A percentile compares a stretch with the other conserved stretches of the same genome.
These are phyloP conservation scores for Ricinus communis DNA, from an alignment of 345 rosid genomes.

Conservation along the genomic window DNA sequence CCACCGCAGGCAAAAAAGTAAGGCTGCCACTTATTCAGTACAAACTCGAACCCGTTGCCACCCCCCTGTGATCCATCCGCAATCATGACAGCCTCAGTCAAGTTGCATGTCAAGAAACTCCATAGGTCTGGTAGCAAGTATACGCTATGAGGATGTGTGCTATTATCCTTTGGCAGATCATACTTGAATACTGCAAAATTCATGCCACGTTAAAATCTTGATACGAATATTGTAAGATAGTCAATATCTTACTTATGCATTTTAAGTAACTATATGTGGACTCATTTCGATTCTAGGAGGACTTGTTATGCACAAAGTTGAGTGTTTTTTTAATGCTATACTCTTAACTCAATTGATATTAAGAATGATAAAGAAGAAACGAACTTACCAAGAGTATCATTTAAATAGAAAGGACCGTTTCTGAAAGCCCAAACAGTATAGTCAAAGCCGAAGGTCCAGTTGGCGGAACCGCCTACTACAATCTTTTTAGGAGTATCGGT, in stretches of 20 bases:
- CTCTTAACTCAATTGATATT: too few species aligned
- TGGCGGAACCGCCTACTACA: slow-evolving; percentile 62
- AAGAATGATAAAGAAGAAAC: too few species aligned
- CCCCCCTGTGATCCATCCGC: slow-evolving; percentile 54
- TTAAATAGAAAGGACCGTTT: slow-evolving; percentile 53
- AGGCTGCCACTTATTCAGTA: slow-evolving; percentile 41
- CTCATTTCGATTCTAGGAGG: too few species aligned
- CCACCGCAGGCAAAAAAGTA: slow-evolving; percentile 74
- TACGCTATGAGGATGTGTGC: slow-evolving; percentile 55
- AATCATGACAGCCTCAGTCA: slow-evolving; percentile 47
- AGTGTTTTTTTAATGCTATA: too few species aligned
- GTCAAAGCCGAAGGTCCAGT: slow-evolving; percentile 63
- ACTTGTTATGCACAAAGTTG: too few species aligned
- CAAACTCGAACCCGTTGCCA: slow-evolving; percentile 62
- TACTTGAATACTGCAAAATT: slow-evolving; percentile 67
- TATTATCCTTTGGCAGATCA: slow-evolving; percentile 47
- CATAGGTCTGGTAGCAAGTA: slow-evolving; percentile 49
- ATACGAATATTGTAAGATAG: too few species aligned
- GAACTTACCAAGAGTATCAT: slow-evolving; percentile 66
- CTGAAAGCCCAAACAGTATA: slow-evolving; percentile 61
- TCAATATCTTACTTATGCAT: too few species aligned
- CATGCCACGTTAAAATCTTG: too few species aligned
- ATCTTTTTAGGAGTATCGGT: slow-evolving; percentile 36
- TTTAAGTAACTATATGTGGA: too few species aligned
- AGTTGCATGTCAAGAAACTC: slow-evolving; percentile 54